Evolutionary conservation across 495 filamentous ascomycete species (phyloP).

Genomic region (Sordaria brevicollis): DNA sequence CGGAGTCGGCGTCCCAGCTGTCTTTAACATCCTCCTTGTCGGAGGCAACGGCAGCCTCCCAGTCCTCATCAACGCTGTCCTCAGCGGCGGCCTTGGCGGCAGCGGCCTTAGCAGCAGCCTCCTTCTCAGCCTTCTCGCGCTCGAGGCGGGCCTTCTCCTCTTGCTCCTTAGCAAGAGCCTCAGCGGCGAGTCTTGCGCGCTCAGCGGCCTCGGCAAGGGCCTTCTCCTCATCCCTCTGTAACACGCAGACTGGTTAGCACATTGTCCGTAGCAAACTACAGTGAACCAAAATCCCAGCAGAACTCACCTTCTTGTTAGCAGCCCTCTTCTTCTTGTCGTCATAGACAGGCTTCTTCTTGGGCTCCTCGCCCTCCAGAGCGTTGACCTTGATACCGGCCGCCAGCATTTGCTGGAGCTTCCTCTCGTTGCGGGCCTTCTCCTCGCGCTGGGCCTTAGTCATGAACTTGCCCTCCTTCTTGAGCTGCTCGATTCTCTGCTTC

Average conservation of each 20-base stretch:
- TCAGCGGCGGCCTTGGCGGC: slow-evolving; percentile 41
- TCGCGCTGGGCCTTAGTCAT: slow-evolving; percentile 91
- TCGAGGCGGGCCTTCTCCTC: slow-evolving; percentile 41
- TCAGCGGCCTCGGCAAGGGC: slow-evolving; percentile 63
- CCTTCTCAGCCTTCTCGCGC: slow-evolving; percentile 40
- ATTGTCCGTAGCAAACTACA: neutral
- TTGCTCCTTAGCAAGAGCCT: slow-evolving; percentile 51
- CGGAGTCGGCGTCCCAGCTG: slow-evolving; percentile 84
- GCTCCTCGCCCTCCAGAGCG: slow-evolving; percentile 46
- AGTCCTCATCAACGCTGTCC: slow-evolving; percentile 64
- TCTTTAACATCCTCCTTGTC: slow-evolving; percentile 73
- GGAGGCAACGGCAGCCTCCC: slow-evolving; percentile 77
- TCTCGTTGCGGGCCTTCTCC: slow-evolving; percentile 68
- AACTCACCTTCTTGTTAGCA: slow-evolving; percentile 52
- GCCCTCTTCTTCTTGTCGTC: slow-evolving; percentile 65
- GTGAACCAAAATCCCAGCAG: neutral
- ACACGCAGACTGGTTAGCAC: slow-evolving; percentile 1
- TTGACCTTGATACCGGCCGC: slow-evolving; percentile 76
- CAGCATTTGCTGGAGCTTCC: slow-evolving; percentile 90
- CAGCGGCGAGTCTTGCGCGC: slow-evolving; percentile 52
- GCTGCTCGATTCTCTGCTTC: slow-evolving; percentile 87
- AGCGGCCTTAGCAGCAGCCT: slow-evolving; percentile 47
- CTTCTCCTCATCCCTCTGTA: slow-evolving; percentile 56
- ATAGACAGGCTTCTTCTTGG: slow-evolving; percentile 64
- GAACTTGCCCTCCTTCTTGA: slow-evolving; percentile 91